Percentiles rank a stretch among this genome's conserved stretches.
Conservation (phyloP, 371 early-diverging fungal species). For the Rhizopus delemar region DNA sequence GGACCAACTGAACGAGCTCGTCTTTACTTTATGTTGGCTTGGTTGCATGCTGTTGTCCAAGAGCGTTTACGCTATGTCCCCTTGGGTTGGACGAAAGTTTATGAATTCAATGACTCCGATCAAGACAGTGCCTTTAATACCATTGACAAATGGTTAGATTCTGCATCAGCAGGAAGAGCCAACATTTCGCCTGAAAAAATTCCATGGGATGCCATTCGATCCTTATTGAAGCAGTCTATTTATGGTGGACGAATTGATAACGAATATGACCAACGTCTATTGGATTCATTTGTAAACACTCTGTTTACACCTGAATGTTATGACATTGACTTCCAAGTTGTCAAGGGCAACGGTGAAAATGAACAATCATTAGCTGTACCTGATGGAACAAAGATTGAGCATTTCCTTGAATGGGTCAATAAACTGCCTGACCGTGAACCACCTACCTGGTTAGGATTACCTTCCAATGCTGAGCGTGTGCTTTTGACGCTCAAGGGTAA, state of each 20-base stretch:
- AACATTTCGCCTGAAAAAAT: constrained; percentile 94
- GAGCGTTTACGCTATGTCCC: constrained; percentile 97
- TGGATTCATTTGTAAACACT: constrained; percentile 87
- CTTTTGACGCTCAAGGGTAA: constrained; percentile 78
- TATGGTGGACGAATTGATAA: constrained; percentile 98
- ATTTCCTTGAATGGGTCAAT: constrained; percentile 88
- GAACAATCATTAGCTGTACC: constrained; percentile 67
- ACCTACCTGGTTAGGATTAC: constrained; percentile 96
- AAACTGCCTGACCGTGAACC: constrained; percentile 91
- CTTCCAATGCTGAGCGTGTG: constrained; percentile 91
- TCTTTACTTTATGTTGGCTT: constrained; percentile 92
- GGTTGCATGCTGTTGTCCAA: constrained; percentile 94
- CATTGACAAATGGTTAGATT: constrained; percentile 89
- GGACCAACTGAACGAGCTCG: constrained; percentile 88
- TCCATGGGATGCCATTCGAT: constrained; percentile 93
- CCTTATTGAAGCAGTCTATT: constrained; percentile 84
- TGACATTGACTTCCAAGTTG: constrained; percentile 81
- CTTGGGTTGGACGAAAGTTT: constrained; percentile 95
- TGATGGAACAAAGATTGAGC: constrained; percentile 85
- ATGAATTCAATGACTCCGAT: constrained; percentile 98
- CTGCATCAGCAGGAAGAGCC: constrained; percentile 76
- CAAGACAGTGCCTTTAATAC: constrained; percentile 88
- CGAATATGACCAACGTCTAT: constrained; percentile 83
- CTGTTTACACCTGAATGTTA: constrained; percentile 85
- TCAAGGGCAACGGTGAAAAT: constrained; percentile 53